These are phyloP conservation scores for Globisporangium paddicum DNA, from an alignment of 352 stramenopile genomes.

Conservation along the genomic window DNA sequence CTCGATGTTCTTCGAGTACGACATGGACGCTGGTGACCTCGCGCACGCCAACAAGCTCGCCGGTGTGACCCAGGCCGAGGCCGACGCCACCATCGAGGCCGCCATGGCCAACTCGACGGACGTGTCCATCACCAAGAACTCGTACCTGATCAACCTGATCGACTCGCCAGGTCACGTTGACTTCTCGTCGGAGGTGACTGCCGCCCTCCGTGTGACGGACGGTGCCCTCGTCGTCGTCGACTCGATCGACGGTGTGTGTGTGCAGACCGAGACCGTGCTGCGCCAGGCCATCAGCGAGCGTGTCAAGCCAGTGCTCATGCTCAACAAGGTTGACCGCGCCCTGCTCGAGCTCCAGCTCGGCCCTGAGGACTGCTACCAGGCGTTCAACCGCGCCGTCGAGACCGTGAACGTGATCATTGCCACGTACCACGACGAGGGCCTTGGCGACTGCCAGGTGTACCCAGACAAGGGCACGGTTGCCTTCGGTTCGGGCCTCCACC, in stretches of 20 bases:
- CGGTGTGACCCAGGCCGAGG: slow-evolving; percentile 45
- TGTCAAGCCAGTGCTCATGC: slow-evolving; percentile 98
- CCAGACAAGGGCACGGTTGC: slow-evolving; percentile 97
- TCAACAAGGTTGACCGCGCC: slow-evolving; percentile 99
- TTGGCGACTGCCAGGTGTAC: slow-evolving; percentile 98
- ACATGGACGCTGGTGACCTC: slow-evolving; percentile 92
- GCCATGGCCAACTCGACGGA: slow-evolving; percentile 21
- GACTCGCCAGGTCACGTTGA: slow-evolving; percentile 99
- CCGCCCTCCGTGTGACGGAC: slow-evolving; percentile 98
- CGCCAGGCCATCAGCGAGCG: slow-evolving; percentile 97
- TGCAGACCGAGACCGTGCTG: slow-evolving; percentile 99
- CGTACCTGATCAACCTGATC: slow-evolving; percentile 99
- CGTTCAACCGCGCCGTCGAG: slow-evolving; percentile 98
- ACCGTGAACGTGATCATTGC: slow-evolving; percentile 99
- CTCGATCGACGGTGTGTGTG: slow-evolving; percentile 98
- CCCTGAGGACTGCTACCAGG: slow-evolving; percentile 99
- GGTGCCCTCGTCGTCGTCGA: slow-evolving; percentile 99
- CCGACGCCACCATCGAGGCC: slow-evolving; percentile 19
- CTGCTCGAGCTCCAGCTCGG: slow-evolving; percentile 98
- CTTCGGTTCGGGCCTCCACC: slow-evolving; percentile 98
- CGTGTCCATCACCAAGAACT: slow-evolving; percentile 96
- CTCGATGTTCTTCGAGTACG: slow-evolving; percentile 99
- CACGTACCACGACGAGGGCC: slow-evolving; percentile 97
- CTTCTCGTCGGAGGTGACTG: slow-evolving; percentile 99
- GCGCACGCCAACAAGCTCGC: slow-evolving; percentile 62